Conservation (phyloP, 1,139 yeast species). For the Martiniozyma asiatica region DNA sequence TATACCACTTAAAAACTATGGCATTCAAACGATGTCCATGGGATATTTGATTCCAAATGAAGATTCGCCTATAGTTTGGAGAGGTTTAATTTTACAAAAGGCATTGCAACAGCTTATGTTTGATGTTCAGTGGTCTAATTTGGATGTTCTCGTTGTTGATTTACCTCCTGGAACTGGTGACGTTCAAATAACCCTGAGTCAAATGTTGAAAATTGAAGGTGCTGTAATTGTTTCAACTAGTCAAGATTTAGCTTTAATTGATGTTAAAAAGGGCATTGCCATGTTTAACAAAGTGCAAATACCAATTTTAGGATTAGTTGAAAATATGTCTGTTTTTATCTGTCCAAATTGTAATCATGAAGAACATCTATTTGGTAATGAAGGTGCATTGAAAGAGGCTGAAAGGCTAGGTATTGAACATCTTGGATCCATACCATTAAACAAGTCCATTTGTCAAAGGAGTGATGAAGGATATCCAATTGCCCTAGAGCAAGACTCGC, state of each 20-base stretch:
- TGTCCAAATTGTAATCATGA: slow-evolving; percentile 72
- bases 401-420: slow-evolving; percentile 35
- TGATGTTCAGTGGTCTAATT: slow-evolving; percentile 68
- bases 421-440: slow-evolving; percentile 58
- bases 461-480: slow-evolving; percentile 61
- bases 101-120: slow-evolving; percentile 72
- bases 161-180: slow-evolving; percentile 95
- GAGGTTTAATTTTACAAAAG: slow-evolving; percentile 81
- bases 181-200: slow-evolving; percentile 72
- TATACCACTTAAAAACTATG: slow-evolving; percentile 64
- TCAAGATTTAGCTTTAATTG: slow-evolving; percentile 74
- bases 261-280: slow-evolving; percentile 69
- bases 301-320: slow-evolving; percentile 70
- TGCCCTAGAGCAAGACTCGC: slow-evolving; percentile 34
- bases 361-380: slow-evolving; percentile 63
- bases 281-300: slow-evolving; percentile 66
- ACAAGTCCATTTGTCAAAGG: slow-evolving; percentile 45
- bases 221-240: slow-evolving; percentile 80
- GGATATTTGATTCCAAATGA: slow-evolving; percentile 65
- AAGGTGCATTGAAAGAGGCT: slow-evolving; percentile 54
- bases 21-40: slow-evolving; percentile 82
- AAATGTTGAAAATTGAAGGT: slow-evolving; percentile 64
- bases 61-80: slow-evolving; percentile 67
- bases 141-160: slow-evolving; percentile 65
- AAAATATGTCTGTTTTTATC: slow-evolving; percentile 68